A percentile compares a stretch with the other conserved stretches of the same genome.
phyloP scores from a whole-genome alignment of 1,284 basidiomycete genomes.

The Bondarzewia mesenterica region DNA sequence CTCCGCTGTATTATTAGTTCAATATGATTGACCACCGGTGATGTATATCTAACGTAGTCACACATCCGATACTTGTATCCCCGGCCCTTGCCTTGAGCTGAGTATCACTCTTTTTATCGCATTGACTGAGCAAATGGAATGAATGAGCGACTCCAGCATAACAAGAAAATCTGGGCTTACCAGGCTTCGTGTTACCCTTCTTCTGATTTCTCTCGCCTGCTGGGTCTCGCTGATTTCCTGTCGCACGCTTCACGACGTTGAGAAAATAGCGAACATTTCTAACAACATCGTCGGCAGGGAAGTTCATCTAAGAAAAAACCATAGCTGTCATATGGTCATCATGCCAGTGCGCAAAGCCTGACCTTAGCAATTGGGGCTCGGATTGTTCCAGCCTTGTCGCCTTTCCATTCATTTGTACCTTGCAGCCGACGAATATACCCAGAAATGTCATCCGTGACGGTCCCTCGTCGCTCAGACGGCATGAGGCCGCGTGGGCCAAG shows the following conservation, averaged over 20 bases:
- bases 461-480: constrained; percentile 91
- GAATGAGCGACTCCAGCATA: constrained; percentile 5
- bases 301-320: constrained; percentile 47
- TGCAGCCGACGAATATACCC: constrained; percentile 76
- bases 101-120: constrained; percentile 70
- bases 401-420: constrained; percentile 88
- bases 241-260: constrained; percentile 67
- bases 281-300: constrained; percentile 67
- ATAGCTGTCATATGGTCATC: background rate
- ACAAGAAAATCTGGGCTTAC: background rate
- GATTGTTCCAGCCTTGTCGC: constrained; percentile 83
- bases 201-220: constrained; percentile 25
- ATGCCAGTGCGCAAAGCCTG: constrained; percentile 12
- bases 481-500: constrained; percentile 93
- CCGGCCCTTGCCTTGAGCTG: constrained; percentile 82
- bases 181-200: background rate
- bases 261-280: constrained; percentile 80
- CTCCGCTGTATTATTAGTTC: background rate
- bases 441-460: constrained; percentile 83
- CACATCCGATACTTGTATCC: constrained; percentile 63
- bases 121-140: constrained; percentile 40
- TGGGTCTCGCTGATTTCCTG: constrained; percentile 51
- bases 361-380: constrained; percentile 72
- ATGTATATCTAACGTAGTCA: constrained; percentile 11
- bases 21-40: background rate